Conservation (phyloP, 1,284 basidiomycete genomes). For the Leucoagaricus sp. region DNA sequence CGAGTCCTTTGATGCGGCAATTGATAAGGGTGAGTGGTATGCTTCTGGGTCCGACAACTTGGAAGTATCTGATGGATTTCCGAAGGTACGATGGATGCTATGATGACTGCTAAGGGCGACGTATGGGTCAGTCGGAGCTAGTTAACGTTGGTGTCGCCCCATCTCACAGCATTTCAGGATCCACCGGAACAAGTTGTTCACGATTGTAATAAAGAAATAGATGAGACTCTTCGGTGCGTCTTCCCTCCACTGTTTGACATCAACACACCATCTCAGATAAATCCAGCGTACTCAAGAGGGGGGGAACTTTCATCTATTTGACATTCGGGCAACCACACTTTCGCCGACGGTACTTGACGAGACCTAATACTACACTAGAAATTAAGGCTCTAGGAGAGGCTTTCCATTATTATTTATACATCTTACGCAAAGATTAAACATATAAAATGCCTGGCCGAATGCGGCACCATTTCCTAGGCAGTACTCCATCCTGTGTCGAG, state of each 20-base stretch:
- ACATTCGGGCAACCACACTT: constrained; percentile 95
- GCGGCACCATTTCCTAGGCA: neutral
- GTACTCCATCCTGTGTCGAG: no score
- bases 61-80: neutral
- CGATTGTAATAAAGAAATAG: no score
- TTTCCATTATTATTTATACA: constrained; percentile 88
- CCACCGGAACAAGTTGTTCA: no score
- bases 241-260: neutral
- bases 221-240: constrained; percentile 75
- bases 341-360: constrained; percentile 67
- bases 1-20: constrained; percentile 78
- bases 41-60: neutral
- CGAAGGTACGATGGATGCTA: no score
- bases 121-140: constrained; percentile 87
- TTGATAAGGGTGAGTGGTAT: constrained; percentile 80
- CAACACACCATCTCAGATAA: neutral
- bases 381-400: constrained; percentile 72
- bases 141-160: neutral
- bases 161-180: constrained; percentile 55
- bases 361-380: constrained; percentile 57
- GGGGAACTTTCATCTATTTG: constrained; percentile 80
- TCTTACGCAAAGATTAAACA: constrained; percentile 36
- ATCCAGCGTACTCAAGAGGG: constrained; percentile 61
- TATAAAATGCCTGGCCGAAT: neutral
- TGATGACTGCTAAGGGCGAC: constrained; percentile 83